Percentiles rank a stretch among this genome's conserved stretches.
Evolutionary conservation across 164 flowering plant species (phyloP).

Genomic region (Cinnamomum micranthum): DNA sequence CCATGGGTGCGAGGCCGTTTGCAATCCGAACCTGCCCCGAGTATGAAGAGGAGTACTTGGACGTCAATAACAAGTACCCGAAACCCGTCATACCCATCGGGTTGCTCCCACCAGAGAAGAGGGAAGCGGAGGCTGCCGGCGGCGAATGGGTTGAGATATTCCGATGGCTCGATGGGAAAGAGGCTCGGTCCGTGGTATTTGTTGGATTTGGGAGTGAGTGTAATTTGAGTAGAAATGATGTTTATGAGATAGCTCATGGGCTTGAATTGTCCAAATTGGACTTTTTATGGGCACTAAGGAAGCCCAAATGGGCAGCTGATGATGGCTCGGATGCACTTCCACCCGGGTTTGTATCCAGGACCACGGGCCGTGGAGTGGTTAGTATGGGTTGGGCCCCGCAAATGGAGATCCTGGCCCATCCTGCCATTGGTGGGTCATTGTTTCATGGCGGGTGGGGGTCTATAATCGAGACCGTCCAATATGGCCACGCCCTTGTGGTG

Average conservation of each 20-base stretch:
- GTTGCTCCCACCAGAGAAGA: slow-evolving; percentile 27
- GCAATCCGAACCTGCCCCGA: slow-evolving; percentile 40
- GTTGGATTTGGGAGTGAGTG: slow-evolving; percentile 59
- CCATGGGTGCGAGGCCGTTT: slow-evolving; percentile 32
- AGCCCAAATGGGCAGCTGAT: slow-evolving; percentile 11
- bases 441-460: slow-evolving; percentile 71
- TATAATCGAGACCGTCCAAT: slow-evolving; percentile 38
- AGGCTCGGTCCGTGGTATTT: slow-evolving; percentile 35
- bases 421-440: slow-evolving; percentile 47
- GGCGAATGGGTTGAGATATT: slow-evolving; percentile 27
- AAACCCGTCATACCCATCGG: slow-evolving; percentile 57
- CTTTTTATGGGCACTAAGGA: slow-evolving; percentile 48
- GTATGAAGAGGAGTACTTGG: slow-evolving; percentile 54
- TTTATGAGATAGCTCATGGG: slow-evolving; percentile 48
- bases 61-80: slow-evolving; percentile 26
- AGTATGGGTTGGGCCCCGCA: slow-evolving; percentile 53
- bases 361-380: slow-evolving; percentile 32
- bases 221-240: slow-evolving; percentile 24
- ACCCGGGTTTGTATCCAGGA: slow-evolving; percentile 28
- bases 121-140: neutral
- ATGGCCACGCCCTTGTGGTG: slow-evolving; percentile 40
- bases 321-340: slow-evolving; percentile 24
- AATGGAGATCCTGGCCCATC: slow-evolving; percentile 43
- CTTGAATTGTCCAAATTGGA: slow-evolving; percentile 45
- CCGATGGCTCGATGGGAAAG: slow-evolving; percentile 40